Evolutionary conservation across 345 rosid species (phyloP).

Genomic region (Aurinia saxatilis): DNA sequence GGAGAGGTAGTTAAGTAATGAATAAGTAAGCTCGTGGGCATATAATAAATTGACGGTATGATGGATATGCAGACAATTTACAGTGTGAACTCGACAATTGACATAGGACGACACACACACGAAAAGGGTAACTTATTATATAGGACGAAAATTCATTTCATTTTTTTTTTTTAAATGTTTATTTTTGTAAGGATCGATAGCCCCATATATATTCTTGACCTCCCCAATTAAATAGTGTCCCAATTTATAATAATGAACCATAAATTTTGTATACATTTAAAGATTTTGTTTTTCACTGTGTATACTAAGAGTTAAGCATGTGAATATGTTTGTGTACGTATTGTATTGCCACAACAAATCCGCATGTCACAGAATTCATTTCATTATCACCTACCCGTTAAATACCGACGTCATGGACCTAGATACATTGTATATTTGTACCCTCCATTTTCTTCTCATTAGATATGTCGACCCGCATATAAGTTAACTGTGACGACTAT

Average conservation of each 20-base stretch:
- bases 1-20: constrained; percentile 18
- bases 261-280: not conserved
- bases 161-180: not conserved
- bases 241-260: not conserved
- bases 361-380: constrained; percentile 15
- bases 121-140: too few species aligned
- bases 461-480: not conserved
- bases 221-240: not conserved
- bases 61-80: too few species aligned
- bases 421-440: constrained; percentile 1
- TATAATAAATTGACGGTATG: constrained; percentile 2
- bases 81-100: not conserved
- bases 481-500: not conserved
- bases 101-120: not conserved
- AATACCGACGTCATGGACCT: constrained; percentile 15
- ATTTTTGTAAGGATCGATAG: not conserved
- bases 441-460: not conserved
- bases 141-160: not conserved
- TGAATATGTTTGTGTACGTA: constrained; percentile 16
- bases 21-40: constrained; percentile 13
- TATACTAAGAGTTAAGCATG: constrained; percentile 2
- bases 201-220: not conserved
- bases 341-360: not conserved
- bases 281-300: not conserved
- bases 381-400: constrained; percentile 14